A percentile compares a stretch with the other conserved stretches of the same genome.
Conservation (phyloP, 805 yeast genomes). For the Saccharomycopsis vini region DNA sequence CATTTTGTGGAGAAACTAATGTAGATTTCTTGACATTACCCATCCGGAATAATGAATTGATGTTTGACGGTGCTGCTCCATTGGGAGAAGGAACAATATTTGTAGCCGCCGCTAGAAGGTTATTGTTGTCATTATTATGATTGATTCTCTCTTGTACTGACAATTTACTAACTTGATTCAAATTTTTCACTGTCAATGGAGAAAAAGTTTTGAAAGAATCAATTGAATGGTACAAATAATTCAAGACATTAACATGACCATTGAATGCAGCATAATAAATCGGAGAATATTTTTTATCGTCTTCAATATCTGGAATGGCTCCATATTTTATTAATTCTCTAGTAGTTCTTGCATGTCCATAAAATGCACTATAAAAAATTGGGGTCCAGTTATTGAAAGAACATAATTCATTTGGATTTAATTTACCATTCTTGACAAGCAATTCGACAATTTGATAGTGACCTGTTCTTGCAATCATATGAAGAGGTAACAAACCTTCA, state of each 20-base stretch:
- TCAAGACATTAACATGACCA: slow-evolving; percentile 78
- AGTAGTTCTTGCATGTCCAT: slow-evolving; percentile 69
- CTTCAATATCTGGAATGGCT: slow-evolving; percentile 59
- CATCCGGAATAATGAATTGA: not conserved
- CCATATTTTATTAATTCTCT: slow-evolving; percentile 61
- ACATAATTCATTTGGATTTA: slow-evolving; percentile 70
- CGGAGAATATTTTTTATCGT: slow-evolving; percentile 75
- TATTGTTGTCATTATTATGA: too few relatives aligned
- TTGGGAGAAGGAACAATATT: too few relatives aligned
- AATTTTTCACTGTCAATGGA: slow-evolving; percentile 11
- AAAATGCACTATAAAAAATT: slow-evolving; percentile 78
- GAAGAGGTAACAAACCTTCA: slow-evolving; percentile 83
- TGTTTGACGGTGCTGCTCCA: not conserved
- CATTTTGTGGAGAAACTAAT: too few relatives aligned
- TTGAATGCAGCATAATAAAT: slow-evolving; percentile 89
- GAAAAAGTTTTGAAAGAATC: slow-evolving; percentile 1
- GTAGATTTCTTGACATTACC: too few relatives aligned
- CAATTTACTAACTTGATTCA: too few relatives aligned
- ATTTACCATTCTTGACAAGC: slow-evolving; percentile 56
- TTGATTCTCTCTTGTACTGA: too few relatives aligned
- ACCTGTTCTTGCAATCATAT: slow-evolving; percentile 81
- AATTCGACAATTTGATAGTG: slow-evolving; percentile 60
- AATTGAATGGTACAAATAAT: slow-evolving; percentile 40
- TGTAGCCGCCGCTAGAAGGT: too few relatives aligned
- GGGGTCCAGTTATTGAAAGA: slow-evolving; percentile 77